Evolutionary conservation across 1,139 yeast genomes (phyloP), one percentile per base, ranked within the genome.

Genomic region (Yamadazyma diddensiae): DNA sequence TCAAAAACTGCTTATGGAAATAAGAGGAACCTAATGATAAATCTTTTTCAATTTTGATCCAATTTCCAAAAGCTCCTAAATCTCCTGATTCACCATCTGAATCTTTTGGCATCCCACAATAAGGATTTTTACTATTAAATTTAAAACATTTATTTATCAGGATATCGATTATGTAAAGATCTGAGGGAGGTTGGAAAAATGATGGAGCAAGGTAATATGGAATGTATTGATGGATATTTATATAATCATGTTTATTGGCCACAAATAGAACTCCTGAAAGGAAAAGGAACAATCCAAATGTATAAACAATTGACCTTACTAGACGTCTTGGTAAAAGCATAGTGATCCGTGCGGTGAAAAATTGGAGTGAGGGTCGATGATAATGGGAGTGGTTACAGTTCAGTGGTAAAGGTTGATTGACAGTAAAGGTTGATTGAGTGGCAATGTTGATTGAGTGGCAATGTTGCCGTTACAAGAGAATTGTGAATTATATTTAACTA

Each of bases 181-280:
- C 66, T 5, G 67, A 53, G 2, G 59, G 47, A 5, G 72, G 73
- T 41, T 65, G 70, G 49, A 66, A 65, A 45, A 59, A 67, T 10
- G 57, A 45, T 2, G 72, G 71, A 4, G 65, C 53, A 23, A 60
- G 40, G 23, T 53, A 50, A 14, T 45, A 41, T 1, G 68, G 68
- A 12, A 65, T 38, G 34, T 52, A 55, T 19, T 55, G 52, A 28
- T 57, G 49, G 17, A 64, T 45, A 18, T 54, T 47, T 4, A 62
- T 58, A 22, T 54, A 47, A 20, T 62, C 46, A 16, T 55, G 55
- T 25, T 57, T 52, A 42, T 65, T 58, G 14, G 72, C 72, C 11
- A 61, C 22, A 8, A 62, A 43, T 18, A 63, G 37, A 14, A 64
- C 41, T 3, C 50, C 18, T 2, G 46, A 33, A 1, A 57, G 52